A percentile compares a stretch with the other conserved stretches of the same genome.
Conservation (phyloP, 2,329 filamentous ascomycete genomes). For the Hysterium pulicare region DNA sequence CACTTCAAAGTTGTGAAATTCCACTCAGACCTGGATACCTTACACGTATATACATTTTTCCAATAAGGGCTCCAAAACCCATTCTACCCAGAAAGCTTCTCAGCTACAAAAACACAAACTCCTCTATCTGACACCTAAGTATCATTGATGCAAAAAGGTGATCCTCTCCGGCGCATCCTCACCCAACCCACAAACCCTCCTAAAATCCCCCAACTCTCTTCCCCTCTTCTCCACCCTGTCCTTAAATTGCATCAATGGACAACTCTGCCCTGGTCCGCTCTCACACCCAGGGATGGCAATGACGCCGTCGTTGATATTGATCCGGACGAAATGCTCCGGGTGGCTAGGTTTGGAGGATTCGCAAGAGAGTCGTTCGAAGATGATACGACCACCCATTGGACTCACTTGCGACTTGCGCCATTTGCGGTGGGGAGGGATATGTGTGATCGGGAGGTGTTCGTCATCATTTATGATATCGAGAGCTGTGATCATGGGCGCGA, state of each 20-base stretch:
- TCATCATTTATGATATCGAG: constrained; percentile 48
- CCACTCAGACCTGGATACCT: no score
- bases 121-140: no score
- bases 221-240: constrained; percentile 40
- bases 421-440: constrained; percentile 42
- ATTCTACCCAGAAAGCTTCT: no score
- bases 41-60: no score
- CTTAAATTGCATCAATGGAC: constrained; percentile 45
- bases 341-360: constrained; percentile 1
- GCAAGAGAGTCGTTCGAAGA: constrained; percentile 52
- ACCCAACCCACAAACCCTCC: constrained; percentile 46
- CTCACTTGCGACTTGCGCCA: constrained; percentile 56
- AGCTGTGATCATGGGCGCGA: constrained; percentile 53
- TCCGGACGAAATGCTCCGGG: constrained; percentile 41
- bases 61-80: no score
- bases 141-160: constrained; percentile 53
- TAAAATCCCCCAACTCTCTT: constrained; percentile 47
- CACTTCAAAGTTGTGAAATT: no score
- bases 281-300: constrained; percentile 48
- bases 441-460: constrained; percentile 46
- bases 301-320: constrained; percentile 58
- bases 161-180: constrained; percentile 42
- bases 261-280: constrained; percentile 47
- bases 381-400: constrained; percentile 56
- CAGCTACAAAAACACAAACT: no score